Percentiles rank a stretch among this genome's conserved stretches.
These are phyloP conservation scores for Lachancea mirantina DNA, from an alignment of 805 yeast species.

Conservation along the genomic window DNA sequence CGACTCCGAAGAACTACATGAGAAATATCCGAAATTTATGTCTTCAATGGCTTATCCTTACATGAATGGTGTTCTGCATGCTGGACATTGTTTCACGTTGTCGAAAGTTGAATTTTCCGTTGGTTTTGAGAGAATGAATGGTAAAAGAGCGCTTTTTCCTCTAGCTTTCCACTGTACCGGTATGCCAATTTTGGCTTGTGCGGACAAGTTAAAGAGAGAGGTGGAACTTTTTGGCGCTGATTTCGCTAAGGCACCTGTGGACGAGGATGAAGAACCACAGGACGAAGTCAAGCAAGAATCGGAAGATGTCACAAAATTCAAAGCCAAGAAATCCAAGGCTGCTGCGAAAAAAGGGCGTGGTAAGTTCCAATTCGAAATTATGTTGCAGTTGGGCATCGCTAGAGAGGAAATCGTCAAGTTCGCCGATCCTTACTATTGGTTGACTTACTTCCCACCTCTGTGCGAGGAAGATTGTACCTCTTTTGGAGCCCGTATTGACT, in stretches of 20 bases:
- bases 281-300: slow-evolving; percentile 36
- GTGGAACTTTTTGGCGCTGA: slow-evolving; percentile 83
- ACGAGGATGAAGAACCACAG: slow-evolving; percentile 43
- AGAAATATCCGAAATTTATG: slow-evolving; percentile 77
- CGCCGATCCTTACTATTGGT: slow-evolving; percentile 91
- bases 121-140: slow-evolving; percentile 93
- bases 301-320: slow-evolving; percentile 84
- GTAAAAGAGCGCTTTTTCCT: slow-evolving; percentile 88
- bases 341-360: slow-evolving; percentile 90
- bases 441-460: slow-evolving; percentile 83
- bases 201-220: slow-evolving; percentile 91
- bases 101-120: slow-evolving; percentile 88
- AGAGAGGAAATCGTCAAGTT: slow-evolving; percentile 77
- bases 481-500: slow-evolving; percentile 92
- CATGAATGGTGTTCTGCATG: slow-evolving; percentile 97
- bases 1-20: slow-evolving; percentile 62
- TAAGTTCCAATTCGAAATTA: slow-evolving; percentile 91
- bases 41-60: slow-evolving; percentile 97
- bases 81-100: slow-evolving; percentile 93
- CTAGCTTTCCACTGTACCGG: slow-evolving; percentile 99
- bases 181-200: slow-evolving; percentile 94
- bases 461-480: slow-evolving; percentile 71
- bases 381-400: slow-evolving; percentile 88
- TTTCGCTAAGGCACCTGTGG: slow-evolving; percentile 60
- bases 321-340: slow-evolving; percentile 89